A percentile compares a stretch with the other conserved stretches of the same genome.
These are phyloP conservation scores for Saprolegnia parasitica DNA, from an alignment of 352 stramenopile species.

Conservation along the genomic window DNA sequence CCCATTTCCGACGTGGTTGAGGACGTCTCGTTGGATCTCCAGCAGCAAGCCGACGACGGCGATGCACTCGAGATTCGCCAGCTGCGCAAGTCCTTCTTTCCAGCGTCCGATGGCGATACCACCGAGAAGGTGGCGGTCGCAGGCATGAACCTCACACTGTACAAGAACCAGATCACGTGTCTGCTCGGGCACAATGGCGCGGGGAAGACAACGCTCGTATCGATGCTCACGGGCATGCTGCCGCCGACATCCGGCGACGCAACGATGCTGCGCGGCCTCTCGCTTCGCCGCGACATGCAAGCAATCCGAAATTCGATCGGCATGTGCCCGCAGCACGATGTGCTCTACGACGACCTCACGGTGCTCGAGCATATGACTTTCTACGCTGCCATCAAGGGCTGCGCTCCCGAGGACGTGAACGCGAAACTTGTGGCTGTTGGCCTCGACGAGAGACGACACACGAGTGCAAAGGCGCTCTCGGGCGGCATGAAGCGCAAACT, in stretches of 20 bases:
- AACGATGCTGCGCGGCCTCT: conserved; percentile 44
- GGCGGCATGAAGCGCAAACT: conserved; percentile 80
- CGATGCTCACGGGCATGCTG: conserved; percentile 75
- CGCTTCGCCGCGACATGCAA: conserved; percentile 67
- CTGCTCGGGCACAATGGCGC: conserved; percentile 94
- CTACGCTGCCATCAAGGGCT: conserved; percentile 89
- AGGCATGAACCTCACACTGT: conserved; percentile 78
- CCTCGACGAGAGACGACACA: conserved; percentile 80
- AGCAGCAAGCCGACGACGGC: conserved; percentile 47
- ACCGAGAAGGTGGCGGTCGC: conserved; percentile 83
- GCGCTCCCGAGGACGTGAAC: conserved; percentile 28
- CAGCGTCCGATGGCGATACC: conserved; percentile 39
- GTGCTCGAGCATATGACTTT: conserved; percentile 95
- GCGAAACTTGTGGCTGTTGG: conserved; percentile 87
- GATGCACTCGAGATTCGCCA: conserved; percentile 53
- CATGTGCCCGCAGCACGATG: conserved; percentile 96
- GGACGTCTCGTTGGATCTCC: conserved; percentile 29
- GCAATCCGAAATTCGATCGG: conserved; percentile 88
- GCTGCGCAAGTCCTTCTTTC: conserved; percentile 54
- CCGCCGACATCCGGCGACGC: conserved; percentile 52
- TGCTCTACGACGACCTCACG: conserved; percentile 93
- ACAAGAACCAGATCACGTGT: conserved; percentile 92
- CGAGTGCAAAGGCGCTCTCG: conserved; percentile 51
- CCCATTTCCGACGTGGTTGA: conserved; percentile 33
- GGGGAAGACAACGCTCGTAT: conserved; percentile 86